phyloP scores from a whole-genome alignment of 177 flowering plant genomes.

The Vitis hybrid region DNA sequence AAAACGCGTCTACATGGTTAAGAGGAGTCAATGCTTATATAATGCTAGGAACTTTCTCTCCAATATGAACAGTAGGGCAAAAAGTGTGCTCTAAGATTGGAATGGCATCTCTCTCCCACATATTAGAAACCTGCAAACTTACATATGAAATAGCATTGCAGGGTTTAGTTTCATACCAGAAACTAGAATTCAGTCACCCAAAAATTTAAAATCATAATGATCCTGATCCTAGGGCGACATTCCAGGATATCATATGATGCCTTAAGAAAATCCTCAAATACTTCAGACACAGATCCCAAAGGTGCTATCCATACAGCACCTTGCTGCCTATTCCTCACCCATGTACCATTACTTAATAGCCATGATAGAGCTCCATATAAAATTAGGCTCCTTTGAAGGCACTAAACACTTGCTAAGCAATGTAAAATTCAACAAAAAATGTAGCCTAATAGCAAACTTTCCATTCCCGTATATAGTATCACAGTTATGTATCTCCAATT shows the following conservation, averaged over 20 bases:
- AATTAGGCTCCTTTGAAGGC: not conserved
- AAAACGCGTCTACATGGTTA: no score
- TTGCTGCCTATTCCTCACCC: not conserved
- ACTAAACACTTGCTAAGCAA: not conserved
- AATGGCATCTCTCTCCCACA: not conserved
- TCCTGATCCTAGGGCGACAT: not conserved
- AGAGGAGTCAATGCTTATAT: no score
- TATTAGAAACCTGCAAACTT: not conserved
- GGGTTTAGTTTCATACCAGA: not conserved
- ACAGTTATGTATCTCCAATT: no score
- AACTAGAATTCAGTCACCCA: not conserved
- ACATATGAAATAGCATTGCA: not conserved
- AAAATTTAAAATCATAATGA: not conserved
- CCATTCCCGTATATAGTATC: no score
- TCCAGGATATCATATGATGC: not conserved
- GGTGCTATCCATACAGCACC: not conserved
- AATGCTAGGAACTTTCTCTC: no score
- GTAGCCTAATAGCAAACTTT: not conserved
- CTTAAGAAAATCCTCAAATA: not conserved
- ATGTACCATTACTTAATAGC: not conserved
- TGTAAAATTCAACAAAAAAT: not conserved
- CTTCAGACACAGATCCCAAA: not conserved
- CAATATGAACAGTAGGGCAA: no score
- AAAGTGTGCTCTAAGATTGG: not conserved
- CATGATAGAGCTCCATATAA: not conserved